Base-by-base conservation (phyloP, 139 green algal species). In the Micromonas pusilla region DNA sequence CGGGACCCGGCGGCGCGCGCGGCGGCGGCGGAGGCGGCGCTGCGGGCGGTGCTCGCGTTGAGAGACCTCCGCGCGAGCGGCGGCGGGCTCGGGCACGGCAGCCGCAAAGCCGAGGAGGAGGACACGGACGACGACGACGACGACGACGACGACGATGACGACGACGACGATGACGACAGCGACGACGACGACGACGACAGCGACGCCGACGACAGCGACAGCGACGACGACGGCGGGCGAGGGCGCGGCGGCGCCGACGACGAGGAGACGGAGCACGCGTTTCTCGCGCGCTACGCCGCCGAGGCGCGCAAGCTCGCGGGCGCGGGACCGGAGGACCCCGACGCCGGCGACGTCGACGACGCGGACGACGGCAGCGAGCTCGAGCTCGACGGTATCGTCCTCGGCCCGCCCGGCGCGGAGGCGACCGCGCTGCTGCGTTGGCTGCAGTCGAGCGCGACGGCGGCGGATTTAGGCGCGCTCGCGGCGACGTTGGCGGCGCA, bases 81-180 rank as follows among this genome's bases (percentile, higher is more conserved):
- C 45, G 45, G 45, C 9, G 45, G 16, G 45, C 45, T 57, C 45
- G 45, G 45, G 9, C 9, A 9, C 9, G 45, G 45, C 9, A 9
- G 45, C 9, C 45, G 68, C 34, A 32, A 74, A 32, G 31, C 34
- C 13, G 67, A 36, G 9, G 28, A n/a, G 25, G 36, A 62, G 20
- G 68, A 75, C 68, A 33, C 37, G 37, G 68, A 75, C 19, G n/a
- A 39, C 25, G 23, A 28, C 13, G 26, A 25, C 16, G 67, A 74
- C 37, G 68, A 73, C 1, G 16, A 21, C 1, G 66, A 75, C 34
- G 37, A 60, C 36, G 34, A 60, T 28, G 30, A 6, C n/a, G 67
- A 74, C 68, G 37, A 75, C 37, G 68, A 62, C 6, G 45, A 28
- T 28, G 68, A 63, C 30, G 33, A 60, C n/a, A 30, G 3, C 4